Conservation (phyloP, 192 early-diverging fungal species). For the Endogone sp. region DNA sequence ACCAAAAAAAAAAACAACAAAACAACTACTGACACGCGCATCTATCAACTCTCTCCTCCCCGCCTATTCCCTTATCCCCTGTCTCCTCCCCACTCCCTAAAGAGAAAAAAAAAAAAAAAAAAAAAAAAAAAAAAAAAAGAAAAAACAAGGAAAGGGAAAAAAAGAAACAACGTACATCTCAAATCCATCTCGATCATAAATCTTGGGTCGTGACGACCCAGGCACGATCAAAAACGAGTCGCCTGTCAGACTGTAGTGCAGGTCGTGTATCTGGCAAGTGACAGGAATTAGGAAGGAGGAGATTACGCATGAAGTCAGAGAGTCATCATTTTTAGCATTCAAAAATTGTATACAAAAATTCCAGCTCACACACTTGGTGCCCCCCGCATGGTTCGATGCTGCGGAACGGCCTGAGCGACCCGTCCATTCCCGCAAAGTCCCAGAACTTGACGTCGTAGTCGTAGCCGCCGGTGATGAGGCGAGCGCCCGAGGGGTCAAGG, state of each 20-base stretch:
- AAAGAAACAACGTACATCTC: no score
- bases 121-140: no score
- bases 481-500: conserved; percentile 78
- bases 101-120: no score
- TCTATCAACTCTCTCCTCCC: no score
- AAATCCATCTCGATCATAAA: conserved; percentile 80
- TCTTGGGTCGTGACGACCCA: conserved; percentile 62
- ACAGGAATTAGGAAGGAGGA: background rate
- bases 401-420: conserved; percentile 67
- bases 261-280: conserved; percentile 58
- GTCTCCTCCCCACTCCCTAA: no score
- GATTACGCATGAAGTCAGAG: conserved; percentile 3
- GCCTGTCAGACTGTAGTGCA: conserved; percentile 72
- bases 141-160: no score
- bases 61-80: no score
- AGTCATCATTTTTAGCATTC: no score
- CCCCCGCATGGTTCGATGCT: conserved; percentile 75
- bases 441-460: conserved; percentile 84
- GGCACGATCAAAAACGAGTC: conserved; percentile 80
- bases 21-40: no score
- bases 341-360: conserved; percentile 7
- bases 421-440: conserved; percentile 92
- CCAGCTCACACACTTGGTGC: conserved; percentile 44
- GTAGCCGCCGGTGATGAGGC: conserved; percentile 74
- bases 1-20: no score